Conservation (phyloP, 2,329 filamentous ascomycete genomes). For the Ophiocordyceps camponoti-saundersi region DNA sequence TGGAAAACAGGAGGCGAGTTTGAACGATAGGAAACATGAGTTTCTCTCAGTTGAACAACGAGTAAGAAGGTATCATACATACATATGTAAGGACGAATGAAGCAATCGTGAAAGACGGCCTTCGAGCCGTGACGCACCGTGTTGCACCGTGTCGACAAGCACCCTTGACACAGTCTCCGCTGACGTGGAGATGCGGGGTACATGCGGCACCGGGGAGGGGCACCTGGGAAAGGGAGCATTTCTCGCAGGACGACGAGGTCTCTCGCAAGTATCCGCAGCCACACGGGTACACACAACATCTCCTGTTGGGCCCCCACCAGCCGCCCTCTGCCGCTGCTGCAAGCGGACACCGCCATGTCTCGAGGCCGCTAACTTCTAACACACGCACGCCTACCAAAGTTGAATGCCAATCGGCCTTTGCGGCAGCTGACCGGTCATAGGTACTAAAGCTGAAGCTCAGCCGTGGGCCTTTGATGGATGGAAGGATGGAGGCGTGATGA, state of each 20-base stretch:
- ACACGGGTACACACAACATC: too few relatives aligned
- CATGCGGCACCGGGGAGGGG: neutral
- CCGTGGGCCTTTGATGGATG: too few relatives aligned
- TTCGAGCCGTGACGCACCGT: neutral
- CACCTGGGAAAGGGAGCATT: neutral
- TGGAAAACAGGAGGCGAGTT: too few relatives aligned
- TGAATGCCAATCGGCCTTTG: neutral
- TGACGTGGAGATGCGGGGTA: neutral
- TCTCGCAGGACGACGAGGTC: neutral
- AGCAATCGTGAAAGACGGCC: neutral
- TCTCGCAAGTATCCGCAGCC: neutral
- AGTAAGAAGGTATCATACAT: neutral
- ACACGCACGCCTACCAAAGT: neutral
- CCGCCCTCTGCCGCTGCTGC: neutral
- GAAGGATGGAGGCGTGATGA: neutral
- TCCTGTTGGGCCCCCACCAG: neutral
- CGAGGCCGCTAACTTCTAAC: neutral
- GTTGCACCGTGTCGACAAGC: neutral
- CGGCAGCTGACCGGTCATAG: neutral
- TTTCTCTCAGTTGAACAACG: neutral
- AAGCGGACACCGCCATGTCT: neutral
- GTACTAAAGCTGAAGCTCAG: too few relatives aligned
- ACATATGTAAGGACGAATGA: neutral
- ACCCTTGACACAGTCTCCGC: neutral
- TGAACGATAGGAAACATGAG: too few relatives aligned